Percentiles rank a stretch among this genome's conserved stretches.
Conservation (phyloP, 1,284 basidiomycete genomes). For the Ceratobasidium sp. region DNA sequence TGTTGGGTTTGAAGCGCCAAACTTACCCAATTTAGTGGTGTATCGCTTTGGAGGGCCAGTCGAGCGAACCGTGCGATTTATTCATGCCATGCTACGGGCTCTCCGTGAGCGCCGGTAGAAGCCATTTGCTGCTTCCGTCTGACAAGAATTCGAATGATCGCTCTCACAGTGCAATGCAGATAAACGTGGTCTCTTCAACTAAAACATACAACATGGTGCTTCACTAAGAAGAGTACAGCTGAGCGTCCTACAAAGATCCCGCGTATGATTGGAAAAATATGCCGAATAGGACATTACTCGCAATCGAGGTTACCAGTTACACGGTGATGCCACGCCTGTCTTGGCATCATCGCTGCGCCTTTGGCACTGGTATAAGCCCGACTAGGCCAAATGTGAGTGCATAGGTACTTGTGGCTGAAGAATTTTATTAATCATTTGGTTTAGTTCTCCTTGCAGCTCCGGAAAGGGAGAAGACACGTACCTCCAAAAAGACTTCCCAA, state of each 20-base stretch:
- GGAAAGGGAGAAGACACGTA: not conserved
- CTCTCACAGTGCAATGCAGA: too few species aligned
- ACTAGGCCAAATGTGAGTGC: conserved; percentile 45
- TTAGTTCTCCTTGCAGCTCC: not conserved
- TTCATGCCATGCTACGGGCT: too few species aligned
- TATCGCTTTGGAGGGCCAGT: too few species aligned
- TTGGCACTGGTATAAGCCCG: conserved; percentile 44
- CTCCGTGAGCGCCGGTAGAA: too few species aligned
- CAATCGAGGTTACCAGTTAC: not conserved
- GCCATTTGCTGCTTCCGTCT: too few species aligned
- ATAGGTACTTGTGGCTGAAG: conserved; percentile 43
- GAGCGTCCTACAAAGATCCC: not conserved
- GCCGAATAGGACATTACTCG: not conserved
- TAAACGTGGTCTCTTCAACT: too few species aligned
- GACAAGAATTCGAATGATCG: too few species aligned
- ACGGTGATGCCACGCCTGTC: not conserved
- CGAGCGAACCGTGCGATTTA: too few species aligned
- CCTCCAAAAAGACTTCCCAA: conserved; percentile 22
- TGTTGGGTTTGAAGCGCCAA: too few species aligned
- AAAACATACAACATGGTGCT: not conserved
- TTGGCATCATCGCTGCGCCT: not conserved
- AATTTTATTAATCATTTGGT: not conserved
- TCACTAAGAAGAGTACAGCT: not conserved
- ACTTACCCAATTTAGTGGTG: too few species aligned
- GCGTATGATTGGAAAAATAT: not conserved